A percentile compares a stretch with the other conserved stretches of the same genome.
These are phyloP conservation scores for Suillus plorans DNA, from an alignment of 768 basidiomycete genomes.

Conservation along the genomic window DNA sequence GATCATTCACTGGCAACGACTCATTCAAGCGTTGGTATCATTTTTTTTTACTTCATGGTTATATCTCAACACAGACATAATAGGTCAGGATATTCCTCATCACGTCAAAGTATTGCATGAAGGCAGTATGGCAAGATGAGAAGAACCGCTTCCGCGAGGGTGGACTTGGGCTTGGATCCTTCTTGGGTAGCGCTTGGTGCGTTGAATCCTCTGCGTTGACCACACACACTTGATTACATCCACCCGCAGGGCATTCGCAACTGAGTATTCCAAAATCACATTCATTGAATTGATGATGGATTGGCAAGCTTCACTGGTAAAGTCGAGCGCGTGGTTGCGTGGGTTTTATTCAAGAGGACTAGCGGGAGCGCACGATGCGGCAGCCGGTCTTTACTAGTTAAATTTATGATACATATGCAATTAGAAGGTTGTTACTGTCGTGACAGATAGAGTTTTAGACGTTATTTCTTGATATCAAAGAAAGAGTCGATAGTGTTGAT, in stretches of 20 bases:
- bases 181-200: constrained; percentile 78
- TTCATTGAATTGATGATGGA: constrained; percentile 67
- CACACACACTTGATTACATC: constrained; percentile 6
- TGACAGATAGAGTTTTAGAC: background rate
- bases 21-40: constrained; percentile 59
- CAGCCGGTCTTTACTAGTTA: constrained; percentile 56
- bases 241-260: constrained; percentile 56
- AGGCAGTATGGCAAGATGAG: constrained; percentile 78
- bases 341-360: constrained; percentile 62
- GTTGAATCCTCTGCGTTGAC: constrained; percentile 22
- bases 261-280: constrained; percentile 47
- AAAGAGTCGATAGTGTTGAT: constrained; percentile 50
- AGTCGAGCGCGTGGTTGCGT: constrained; percentile 59
- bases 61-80: background rate
- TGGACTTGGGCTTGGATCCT: constrained; percentile 46
- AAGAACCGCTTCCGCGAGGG: constrained; percentile 46
- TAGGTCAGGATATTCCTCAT: constrained; percentile 88
- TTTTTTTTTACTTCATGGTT: background rate
- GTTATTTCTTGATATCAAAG: constrained; percentile 34
- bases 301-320: constrained; percentile 52
- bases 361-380: constrained; percentile 66
- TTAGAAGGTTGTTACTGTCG: constrained; percentile 5
- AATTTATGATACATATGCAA: constrained; percentile 11
- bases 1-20: constrained; percentile 89
- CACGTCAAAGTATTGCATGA: constrained; percentile 84